Evolutionary conservation across 352 stramenopile genomes (phyloP).

Genomic region (Globisporangium splendens): DNA sequence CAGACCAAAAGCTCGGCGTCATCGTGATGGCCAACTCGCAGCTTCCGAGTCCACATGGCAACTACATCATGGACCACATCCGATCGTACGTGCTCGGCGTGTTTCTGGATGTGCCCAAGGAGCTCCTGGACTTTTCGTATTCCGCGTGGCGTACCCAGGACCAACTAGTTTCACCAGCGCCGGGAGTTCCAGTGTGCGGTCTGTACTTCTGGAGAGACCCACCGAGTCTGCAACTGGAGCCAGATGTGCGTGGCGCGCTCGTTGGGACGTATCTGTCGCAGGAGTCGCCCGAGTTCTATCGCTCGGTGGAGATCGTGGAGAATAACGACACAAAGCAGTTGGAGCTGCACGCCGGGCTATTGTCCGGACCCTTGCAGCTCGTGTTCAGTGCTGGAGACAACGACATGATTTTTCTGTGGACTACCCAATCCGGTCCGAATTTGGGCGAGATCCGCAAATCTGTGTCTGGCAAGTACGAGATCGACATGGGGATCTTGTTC

Average conservation of each 20-base stretch:
- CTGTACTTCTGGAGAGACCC: constrained; percentile 42
- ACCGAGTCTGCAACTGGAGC: constrained; percentile 20
- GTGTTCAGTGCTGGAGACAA: neutral
- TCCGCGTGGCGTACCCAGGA: constrained; percentile 30
- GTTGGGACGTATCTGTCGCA: constrained; percentile 40
- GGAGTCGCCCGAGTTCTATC: constrained; percentile 35
- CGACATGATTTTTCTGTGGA: constrained; percentile 4
- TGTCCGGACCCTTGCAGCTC: neutral
- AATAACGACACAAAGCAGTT: neutral
- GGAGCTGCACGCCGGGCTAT: neutral
- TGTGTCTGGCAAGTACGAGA: no score
- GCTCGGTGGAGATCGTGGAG: constrained; percentile 21
- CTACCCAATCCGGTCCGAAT: no score
- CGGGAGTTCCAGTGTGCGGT: constrained; percentile 34
- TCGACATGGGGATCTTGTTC: no score
- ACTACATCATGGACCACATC: constrained; percentile 52
- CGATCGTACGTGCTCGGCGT: constrained; percentile 64
- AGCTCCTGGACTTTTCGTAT: constrained; percentile 45
- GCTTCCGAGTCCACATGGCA: constrained; percentile 26
- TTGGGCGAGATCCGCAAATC: no score
- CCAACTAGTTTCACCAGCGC: constrained; percentile 23
- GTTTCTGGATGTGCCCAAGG: constrained; percentile 58
- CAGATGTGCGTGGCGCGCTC: constrained; percentile 23
- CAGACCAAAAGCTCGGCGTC: constrained; percentile 43
- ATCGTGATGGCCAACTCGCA: constrained; percentile 64